These are phyloP conservation scores for Lentinus polychrous DNA, from an alignment of 1,284 basidiomycete genomes.

Conservation along the genomic window DNA sequence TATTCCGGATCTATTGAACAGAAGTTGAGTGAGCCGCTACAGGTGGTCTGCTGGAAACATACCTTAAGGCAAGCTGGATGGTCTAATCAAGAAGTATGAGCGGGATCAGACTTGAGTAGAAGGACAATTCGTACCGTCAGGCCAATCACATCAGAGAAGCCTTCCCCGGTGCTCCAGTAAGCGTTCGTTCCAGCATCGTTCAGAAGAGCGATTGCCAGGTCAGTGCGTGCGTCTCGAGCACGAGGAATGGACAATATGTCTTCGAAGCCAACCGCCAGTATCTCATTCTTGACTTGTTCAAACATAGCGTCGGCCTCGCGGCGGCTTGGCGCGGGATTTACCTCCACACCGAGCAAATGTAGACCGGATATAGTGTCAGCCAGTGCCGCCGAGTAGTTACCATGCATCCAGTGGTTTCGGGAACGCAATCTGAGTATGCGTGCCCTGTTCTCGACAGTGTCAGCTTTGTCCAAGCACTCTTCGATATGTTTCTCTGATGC, in stretches of 20 bases:
- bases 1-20: conserved; percentile 46
- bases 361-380: conserved; percentile 54
- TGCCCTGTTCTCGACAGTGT: conserved; percentile 46
- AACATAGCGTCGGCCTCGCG: conserved; percentile 55
- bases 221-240: conserved; percentile 47
- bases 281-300: conserved; percentile 62
- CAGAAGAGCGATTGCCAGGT: conserved; percentile 55
- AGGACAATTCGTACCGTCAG: conserved; percentile 41
- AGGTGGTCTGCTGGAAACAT: conserved; percentile 1
- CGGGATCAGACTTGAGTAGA: background rate
- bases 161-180: conserved; percentile 56
- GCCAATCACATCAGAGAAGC: conserved; percentile 56
- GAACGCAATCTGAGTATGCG: conserved; percentile 53
- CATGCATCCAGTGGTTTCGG: conserved; percentile 54
- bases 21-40: background rate
- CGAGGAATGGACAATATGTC: conserved; percentile 57
- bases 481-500: conserved; percentile 44
- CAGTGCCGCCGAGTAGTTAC: conserved; percentile 48
- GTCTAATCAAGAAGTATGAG: conserved; percentile 32
- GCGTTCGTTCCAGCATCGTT: conserved; percentile 66
- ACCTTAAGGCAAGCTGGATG: conserved; percentile 59
- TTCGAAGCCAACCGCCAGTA: conserved; percentile 60
- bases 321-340: conserved; percentile 44
- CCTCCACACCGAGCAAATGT: conserved; percentile 52
- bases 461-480: conserved; percentile 43